These are phyloP conservation scores for Silene conica DNA, from an alignment of 148 eudicot genomes.

Conservation along the genomic window DNA sequence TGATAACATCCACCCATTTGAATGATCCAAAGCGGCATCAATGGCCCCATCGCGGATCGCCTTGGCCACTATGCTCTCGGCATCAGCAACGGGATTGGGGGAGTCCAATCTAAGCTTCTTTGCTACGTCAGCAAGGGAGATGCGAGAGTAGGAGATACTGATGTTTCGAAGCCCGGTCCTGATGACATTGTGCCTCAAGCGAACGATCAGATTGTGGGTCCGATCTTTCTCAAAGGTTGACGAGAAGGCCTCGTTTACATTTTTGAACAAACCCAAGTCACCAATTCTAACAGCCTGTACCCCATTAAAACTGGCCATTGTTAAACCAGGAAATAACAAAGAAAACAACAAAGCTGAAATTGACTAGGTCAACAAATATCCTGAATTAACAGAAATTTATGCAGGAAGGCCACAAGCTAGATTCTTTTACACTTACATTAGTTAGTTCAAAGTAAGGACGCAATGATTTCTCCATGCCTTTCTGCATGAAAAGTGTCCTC, in stretches of 20 bases:
- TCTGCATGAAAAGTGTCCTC: conserved; percentile 95
- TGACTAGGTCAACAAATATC: background rate
- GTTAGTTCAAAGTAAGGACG: conserved; percentile 98
- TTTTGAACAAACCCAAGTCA: conserved; percentile 76
- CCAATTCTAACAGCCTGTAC: conserved; percentile 90
- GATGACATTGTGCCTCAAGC: conserved; percentile 88
- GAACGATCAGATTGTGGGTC: conserved; percentile 81
- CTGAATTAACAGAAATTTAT: background rate
- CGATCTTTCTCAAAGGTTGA: conserved; percentile 62
- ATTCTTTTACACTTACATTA: conserved; percentile 56
- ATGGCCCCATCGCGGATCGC: conserved; percentile 96
- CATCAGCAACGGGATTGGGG: conserved; percentile 83
- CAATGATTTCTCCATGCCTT: conserved; percentile 90
- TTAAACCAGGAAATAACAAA: background rate
- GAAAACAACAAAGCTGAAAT: background rate
- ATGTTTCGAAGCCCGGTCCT: conserved; percentile 90
- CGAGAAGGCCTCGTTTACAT: conserved; percentile 72
- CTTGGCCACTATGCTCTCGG: conserved; percentile 90
- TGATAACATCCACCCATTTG: conserved; percentile 88
- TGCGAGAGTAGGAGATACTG: conserved; percentile 86
- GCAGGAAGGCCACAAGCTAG: background rate
- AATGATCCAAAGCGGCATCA: conserved; percentile 85
- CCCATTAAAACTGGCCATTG: background rate
- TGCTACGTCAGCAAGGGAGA: conserved; percentile 84
- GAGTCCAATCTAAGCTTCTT: conserved; percentile 81